Evolutionary conservation across 2,329 filamentous ascomycete genomes (phyloP), one percentile per base, ranked within the genome.

Genomic region (Neodidymelliopsis sp.): DNA sequence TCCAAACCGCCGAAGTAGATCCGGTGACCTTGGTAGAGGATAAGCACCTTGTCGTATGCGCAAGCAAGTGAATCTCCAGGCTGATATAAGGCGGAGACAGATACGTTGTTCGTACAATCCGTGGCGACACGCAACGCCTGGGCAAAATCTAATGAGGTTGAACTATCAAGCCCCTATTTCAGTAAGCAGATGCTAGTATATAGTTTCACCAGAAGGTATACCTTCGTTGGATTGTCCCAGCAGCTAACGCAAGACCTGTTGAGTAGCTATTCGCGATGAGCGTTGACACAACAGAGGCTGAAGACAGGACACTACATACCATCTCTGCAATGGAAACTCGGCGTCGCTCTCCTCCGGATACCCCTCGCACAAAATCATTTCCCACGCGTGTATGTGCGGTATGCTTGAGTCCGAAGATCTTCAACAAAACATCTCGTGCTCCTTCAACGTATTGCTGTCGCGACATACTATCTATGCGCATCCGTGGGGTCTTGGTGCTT

Each of bases 321-420:
- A 63, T 6, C 29, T 91, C 88, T 1, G 86, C 88, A 50, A 91
- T 89, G 23, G 84, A 87, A 4, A 92, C 88, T 62, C 89, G 83
- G 73, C 91, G 90, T 70, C 84, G 78, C 76, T 89, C 86, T 62
- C 87, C 86, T 62, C 86, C 86, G 12, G 82, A 85, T 6, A 89
- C 85, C 67, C 86, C 86, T 47, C 86, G 83, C n/a, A 89, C 76
- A 62, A 84, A 88, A 69, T 89, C 85, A 70, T 89, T 88, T 36
- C 86, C 86, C n/a, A 89, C 85, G 79, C 77, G 4, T 84, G 89
- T 50, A 71, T 88, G 83, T 60, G 83, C 67, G 2, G 85, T 88
- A 71, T 89, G 85, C 7, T 79, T 79, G 54, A 88, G 86, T 54
- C 86, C 85, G 53, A 86, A 88, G 72, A 86, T 84, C 56, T 25